A percentile compares a stretch with the other conserved stretches of the same genome.
These are phyloP conservation scores for Wickerhamiella slavikovae DNA, from an alignment of 805 yeast genomes.

Conservation along the genomic window DNA sequence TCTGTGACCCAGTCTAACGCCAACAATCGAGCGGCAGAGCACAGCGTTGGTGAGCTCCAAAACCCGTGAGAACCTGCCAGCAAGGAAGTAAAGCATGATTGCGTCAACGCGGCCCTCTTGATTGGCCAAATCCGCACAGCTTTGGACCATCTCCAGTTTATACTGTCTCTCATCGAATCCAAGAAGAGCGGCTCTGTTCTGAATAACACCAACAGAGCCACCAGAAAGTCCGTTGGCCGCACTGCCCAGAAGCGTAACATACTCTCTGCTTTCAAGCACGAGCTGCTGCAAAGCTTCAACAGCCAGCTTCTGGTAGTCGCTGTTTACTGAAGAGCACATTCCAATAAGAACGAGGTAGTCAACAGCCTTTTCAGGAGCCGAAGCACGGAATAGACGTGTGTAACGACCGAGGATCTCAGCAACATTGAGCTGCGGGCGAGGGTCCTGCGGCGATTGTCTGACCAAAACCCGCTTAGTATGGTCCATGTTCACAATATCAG, in stretches of 20 bases:
- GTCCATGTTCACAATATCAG: background rate
- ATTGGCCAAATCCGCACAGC: conserved; percentile 70
- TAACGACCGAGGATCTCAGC: conserved; percentile 58
- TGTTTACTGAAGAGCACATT: conserved; percentile 23
- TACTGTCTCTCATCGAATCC: too few species aligned
- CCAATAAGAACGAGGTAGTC: conserved; percentile 65
- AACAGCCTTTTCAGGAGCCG: conserved; percentile 82
- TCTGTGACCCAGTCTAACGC: conserved; percentile 54
- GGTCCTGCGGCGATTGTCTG: background rate
- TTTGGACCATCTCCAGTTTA: conserved; percentile 67
- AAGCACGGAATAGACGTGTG: conserved; percentile 59
- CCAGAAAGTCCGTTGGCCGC: too few species aligned
- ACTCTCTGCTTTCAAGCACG: conserved; percentile 71
- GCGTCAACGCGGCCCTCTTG: conserved; percentile 93
- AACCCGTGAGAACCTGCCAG: too few species aligned
- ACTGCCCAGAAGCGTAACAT: conserved; percentile 64
- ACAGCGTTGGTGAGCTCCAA: conserved; percentile 51
- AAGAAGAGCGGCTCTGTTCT: too few species aligned
- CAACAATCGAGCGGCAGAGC: conserved; percentile 55
- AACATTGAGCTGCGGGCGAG: conserved; percentile 19
- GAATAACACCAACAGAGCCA: too few species aligned
- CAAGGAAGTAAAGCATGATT: conserved; percentile 65
- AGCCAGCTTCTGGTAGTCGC: conserved; percentile 31
- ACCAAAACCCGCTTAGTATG: background rate
- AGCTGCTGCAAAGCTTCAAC: conserved; percentile 70